Base-by-base conservation (phyloP, 2,329 filamentous ascomycete species). In the Fusarium poae region DNA sequence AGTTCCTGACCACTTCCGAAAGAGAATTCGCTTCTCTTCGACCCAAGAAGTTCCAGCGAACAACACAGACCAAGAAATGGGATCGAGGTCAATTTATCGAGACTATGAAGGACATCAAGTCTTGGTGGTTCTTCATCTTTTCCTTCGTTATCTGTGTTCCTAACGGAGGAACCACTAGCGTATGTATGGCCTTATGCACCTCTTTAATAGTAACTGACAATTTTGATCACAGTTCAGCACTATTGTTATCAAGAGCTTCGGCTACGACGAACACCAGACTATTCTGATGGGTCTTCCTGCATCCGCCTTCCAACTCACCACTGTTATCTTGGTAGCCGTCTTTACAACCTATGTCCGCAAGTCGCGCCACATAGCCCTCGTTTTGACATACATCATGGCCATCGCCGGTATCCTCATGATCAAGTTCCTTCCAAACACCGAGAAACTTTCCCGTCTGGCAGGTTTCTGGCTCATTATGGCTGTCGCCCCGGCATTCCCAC, bases 391-490 rank as follows among this genome's bases (percentile, higher is more conserved):
- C n/a, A 2, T 62, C 3, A 62, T 62, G 40, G 57, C 57, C 0
- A 62, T 62, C 7, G 59, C 46, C 8, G 59, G 59, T 5, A 62
- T 62, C 5, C 21, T 62, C 3, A 62, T 62, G 59, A 62, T 62
- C 13, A 62, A 62, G 5, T 46, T 62, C 5, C 46, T 62, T 0
- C 59, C 46, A 1, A 35, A 27, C 1, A n/a, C 40, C 0, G 59
- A 62, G 12, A 62, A 62, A 11, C 23, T 62, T 5, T 29, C 57
- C 0, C 57, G 59, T 3, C 3, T 62, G 0, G 59, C 59, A 0
- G 59, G 59, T 0, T 62, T 62, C 29, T 62, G 59, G 59, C 57
- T 62, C 34, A 46, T 62, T 18, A 62, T 62, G 59, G 59, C 59
- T 0, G 40, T 46, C 0, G 59, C 59, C 1, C 59, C 59, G 1